Percentiles rank a stretch among this genome's conserved stretches.
Conservation (phyloP, 2,329 filamentous ascomycete genomes). For the Eutypella sp. region DNA sequence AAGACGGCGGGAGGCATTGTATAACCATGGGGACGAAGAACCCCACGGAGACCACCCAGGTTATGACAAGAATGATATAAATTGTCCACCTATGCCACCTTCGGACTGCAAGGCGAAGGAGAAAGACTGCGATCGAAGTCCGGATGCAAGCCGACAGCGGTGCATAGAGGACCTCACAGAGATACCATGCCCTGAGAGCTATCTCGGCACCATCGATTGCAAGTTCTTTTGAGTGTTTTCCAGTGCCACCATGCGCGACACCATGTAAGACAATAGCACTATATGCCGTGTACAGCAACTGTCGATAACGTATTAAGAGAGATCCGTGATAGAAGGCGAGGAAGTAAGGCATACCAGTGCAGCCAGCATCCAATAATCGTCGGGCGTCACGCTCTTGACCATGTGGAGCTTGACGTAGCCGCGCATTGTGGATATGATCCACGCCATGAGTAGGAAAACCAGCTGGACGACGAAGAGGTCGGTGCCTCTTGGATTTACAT, state of each 20-base stretch:
- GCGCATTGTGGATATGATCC: conserved; percentile 34
- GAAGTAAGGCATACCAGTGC: conserved; percentile 34
- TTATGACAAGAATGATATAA: conserved; percentile 27
- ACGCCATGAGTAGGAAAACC: conserved; percentile 30
- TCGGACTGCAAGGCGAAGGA: conserved; percentile 34
- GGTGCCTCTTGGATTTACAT: conserved; percentile 19
- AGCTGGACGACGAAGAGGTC: conserved; percentile 16
- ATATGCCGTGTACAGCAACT: conserved; percentile 32
- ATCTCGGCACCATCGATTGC: conserved; percentile 17
- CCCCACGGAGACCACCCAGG: conserved; percentile 29
- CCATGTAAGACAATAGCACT: conserved; percentile 28
- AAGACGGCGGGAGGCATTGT: conserved; percentile 43
- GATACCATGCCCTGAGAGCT: conserved; percentile 32
- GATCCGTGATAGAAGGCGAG: not conserved
- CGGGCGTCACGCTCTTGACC: conserved; percentile 36
- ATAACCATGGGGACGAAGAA: conserved; percentile 44
- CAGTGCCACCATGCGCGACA: conserved; percentile 24
- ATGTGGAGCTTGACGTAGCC: conserved; percentile 40
- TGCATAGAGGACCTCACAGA: conserved; percentile 36
- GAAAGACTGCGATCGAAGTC: conserved; percentile 36
- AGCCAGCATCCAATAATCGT: conserved; percentile 44
- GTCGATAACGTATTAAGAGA: not conserved
- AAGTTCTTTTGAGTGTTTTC: conserved; percentile 17
- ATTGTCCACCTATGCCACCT: conserved; percentile 30
- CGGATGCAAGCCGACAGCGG: conserved; percentile 34